Conservation (phyloP, 2,329 filamentous ascomycete species). For the Pseudodiploospora longispora region DNA sequence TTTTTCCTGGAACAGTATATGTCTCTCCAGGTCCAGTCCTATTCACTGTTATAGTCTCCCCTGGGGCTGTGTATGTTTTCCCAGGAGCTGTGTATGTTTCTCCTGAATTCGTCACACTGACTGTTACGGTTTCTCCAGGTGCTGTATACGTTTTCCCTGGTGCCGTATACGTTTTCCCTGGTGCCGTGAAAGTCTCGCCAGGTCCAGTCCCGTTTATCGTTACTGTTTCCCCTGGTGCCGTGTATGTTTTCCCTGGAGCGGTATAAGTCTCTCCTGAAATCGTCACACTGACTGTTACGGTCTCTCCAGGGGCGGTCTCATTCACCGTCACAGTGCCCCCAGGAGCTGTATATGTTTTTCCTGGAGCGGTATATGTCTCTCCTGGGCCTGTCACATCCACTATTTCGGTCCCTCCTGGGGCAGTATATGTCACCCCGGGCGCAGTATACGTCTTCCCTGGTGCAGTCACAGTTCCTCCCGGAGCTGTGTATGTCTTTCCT, state of each 20-base stretch:
- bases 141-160: conserved; percentile 15
- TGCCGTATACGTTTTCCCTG: conserved; percentile 6
- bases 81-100: neutral
- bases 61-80: too few relatives aligned
- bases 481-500: neutral
- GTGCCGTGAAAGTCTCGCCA: conserved; percentile 4
- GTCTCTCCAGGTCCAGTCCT: too few relatives aligned
- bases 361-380: neutral
- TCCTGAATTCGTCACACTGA: too few relatives aligned
- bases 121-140: conserved; percentile 2
- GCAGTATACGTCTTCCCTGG: conserved; percentile 8
- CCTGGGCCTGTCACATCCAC: too few relatives aligned
- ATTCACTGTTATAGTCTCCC: too few relatives aligned
- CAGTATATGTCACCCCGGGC: neutral
- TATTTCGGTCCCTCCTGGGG: too few relatives aligned
- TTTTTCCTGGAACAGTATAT: too few relatives aligned
- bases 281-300: neutral
- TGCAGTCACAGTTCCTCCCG: neutral
- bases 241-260: conserved; percentile 7
- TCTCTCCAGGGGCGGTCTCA: neutral
- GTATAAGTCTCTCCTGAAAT: conserved; percentile 4
- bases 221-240: neutral
- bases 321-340: neutral
- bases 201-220: neutral
- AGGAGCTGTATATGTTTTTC: conserved; percentile 5